phyloP scores from a whole-genome alignment of 768 basidiomycete species.

The Lactarius vividus region DNA sequence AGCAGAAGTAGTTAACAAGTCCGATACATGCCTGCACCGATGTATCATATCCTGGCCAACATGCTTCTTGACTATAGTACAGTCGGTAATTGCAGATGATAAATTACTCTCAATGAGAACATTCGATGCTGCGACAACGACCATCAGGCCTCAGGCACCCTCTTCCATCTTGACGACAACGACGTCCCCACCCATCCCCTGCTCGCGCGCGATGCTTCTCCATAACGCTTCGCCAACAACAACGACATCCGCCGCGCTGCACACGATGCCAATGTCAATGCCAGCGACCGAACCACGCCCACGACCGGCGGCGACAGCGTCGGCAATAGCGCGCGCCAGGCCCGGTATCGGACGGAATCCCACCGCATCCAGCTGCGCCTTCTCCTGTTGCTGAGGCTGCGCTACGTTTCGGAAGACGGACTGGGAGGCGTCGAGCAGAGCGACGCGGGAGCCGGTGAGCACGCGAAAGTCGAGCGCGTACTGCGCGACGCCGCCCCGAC shows the following conservation, averaged over 20 bases:
- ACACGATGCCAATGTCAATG: constrained; percentile 27
- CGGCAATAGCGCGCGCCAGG: constrained; percentile 12
- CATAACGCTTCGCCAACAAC: constrained; percentile 26
- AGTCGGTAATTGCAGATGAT: constrained; percentile 5
- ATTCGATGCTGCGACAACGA: background rate
- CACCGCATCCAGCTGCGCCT: constrained; percentile 2
- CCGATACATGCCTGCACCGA: background rate
- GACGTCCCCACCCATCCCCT: background rate
- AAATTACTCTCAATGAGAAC: background rate
- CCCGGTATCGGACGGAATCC: constrained; percentile 28
- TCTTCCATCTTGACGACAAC: constrained; percentile 27
- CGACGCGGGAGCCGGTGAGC: constrained; percentile 61
- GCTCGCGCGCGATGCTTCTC: constrained; percentile 16
- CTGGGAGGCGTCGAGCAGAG: constrained; percentile 71
- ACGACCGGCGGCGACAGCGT: constrained; percentile 21
- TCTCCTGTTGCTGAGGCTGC: constrained; percentile 25
- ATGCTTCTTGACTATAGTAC: background rate
- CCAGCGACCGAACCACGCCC: constrained; percentile 26
- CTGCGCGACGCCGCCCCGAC: constrained; percentile 36
- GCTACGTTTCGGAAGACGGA: constrained; percentile 43
- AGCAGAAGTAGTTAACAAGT: constrained; percentile 26
- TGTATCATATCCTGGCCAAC: background rate
- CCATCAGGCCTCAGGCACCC: background rate
- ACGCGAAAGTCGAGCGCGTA: constrained; percentile 80
- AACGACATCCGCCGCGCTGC: constrained; percentile 25